Percentiles rank a stretch among this genome's conserved stretches.
These are phyloP conservation scores for Mortierella claussenii DNA, from an alignment of 192 early-diverging fungal species.

Conservation along the genomic window DNA sequence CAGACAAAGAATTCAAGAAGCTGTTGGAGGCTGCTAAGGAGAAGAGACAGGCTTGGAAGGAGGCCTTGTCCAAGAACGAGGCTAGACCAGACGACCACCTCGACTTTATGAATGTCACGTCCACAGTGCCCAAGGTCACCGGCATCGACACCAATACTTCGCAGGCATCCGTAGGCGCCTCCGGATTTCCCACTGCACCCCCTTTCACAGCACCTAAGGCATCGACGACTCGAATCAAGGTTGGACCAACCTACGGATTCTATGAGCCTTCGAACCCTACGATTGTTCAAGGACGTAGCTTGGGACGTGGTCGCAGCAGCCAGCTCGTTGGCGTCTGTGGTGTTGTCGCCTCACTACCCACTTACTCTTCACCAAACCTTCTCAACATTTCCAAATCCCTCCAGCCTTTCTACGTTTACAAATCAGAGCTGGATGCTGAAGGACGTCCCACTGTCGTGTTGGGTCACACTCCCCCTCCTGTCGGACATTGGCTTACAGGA, in stretches of 20 bases:
- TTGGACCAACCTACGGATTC: constrained; percentile 52
- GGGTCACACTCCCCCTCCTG: constrained; percentile 15
- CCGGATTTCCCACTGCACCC: constrained; percentile 30
- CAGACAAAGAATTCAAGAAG: constrained; percentile 66
- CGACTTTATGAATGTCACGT: constrained; percentile 22
- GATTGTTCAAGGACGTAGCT: constrained; percentile 72
- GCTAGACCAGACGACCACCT: constrained; percentile 26
- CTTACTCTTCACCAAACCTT: constrained; percentile 45
- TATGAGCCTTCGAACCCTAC: constrained; percentile 44
- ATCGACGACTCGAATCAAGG: constrained; percentile 46
- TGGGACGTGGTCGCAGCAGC: constrained; percentile 52
- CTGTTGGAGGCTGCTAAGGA: constrained; percentile 67
- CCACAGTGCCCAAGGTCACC: constrained; percentile 22
- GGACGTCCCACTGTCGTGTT: constrained; percentile 58
- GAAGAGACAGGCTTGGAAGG: constrained; percentile 63
- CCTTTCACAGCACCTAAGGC: neutral
- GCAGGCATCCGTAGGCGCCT: constrained; percentile 38
- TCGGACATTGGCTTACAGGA: constrained; percentile 16
- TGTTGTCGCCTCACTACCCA: constrained; percentile 64
- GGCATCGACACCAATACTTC: constrained; percentile 41
- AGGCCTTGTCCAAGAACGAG: constrained; percentile 54
- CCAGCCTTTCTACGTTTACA: constrained; percentile 70
- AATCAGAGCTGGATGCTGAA: constrained; percentile 61
- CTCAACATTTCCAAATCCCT: constrained; percentile 57
- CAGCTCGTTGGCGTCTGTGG: constrained; percentile 75